Conservation (phyloP, 75 land plant species). For the Cryptomeria japonica region DNA sequence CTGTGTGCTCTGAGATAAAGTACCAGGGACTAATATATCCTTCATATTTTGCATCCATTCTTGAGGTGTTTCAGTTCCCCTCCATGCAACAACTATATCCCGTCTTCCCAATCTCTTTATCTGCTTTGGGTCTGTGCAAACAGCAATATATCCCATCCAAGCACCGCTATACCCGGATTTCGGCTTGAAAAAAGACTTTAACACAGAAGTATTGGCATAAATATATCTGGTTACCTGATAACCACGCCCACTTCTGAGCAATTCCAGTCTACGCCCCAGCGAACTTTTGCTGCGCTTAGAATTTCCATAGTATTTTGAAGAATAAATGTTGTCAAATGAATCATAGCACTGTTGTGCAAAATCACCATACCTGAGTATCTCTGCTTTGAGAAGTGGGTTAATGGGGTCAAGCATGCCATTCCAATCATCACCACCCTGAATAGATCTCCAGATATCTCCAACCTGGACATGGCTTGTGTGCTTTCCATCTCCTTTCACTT, state of each 20-base stretch:
- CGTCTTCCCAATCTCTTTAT: too few relatives aligned
- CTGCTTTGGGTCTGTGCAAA: too few relatives aligned
- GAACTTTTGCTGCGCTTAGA: slow-evolving; percentile 12
- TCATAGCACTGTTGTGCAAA: slow-evolving; percentile 23
- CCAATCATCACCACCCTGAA: slow-evolving; percentile 13
- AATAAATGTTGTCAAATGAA: slow-evolving; percentile 18
- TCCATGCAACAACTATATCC: too few relatives aligned
- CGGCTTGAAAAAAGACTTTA: too few relatives aligned
- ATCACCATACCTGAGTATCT: slow-evolving; percentile 35
- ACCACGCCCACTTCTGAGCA: not conserved
- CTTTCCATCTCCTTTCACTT: not conserved
- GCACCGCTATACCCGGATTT: too few relatives aligned
- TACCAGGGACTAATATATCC: slow-evolving; percentile 4
- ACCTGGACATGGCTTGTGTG: not conserved
- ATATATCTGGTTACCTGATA: slow-evolving; percentile 30
- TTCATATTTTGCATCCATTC: too few relatives aligned
- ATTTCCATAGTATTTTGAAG: slow-evolving; percentile 12
- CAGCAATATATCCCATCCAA: too few relatives aligned
- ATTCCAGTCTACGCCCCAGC: not conserved
- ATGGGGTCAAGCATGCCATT: slow-evolving; percentile 23
- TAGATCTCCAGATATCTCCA: not conserved
- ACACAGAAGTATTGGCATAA: slow-evolving; percentile 17
- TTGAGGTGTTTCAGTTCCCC: too few relatives aligned
- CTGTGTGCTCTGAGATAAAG: too few relatives aligned
- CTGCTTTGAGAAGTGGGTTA: slow-evolving; percentile 17